phyloP scores from a whole-genome alignment of 371 early-diverging fungal species.

The Synchytrium microbalum region DNA sequence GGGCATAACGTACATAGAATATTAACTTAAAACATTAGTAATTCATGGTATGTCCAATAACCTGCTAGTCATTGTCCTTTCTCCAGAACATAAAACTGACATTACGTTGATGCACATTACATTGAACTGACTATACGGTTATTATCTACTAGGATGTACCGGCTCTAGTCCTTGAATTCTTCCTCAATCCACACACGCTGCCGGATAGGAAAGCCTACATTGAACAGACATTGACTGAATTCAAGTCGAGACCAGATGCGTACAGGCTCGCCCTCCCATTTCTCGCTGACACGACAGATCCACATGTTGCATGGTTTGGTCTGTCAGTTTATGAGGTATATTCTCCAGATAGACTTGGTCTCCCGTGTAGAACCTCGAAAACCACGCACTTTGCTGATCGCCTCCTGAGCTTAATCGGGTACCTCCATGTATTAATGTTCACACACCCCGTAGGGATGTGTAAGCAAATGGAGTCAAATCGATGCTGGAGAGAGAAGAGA shows the following conservation, averaged over 20 bases:
- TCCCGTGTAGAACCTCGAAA: background rate
- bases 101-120: too few species aligned
- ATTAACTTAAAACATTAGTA: too few species aligned
- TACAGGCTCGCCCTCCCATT: background rate
- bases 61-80: too few species aligned
- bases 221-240: conserved; percentile 3
- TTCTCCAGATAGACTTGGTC: background rate
- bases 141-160: background rate
- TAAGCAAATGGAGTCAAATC: background rate
- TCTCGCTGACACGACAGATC: background rate
- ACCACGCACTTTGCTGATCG: background rate
- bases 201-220: background rate
- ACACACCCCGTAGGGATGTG: background rate
- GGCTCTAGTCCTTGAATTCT: background rate
- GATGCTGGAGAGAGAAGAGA: background rate
- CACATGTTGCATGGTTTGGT: conserved; percentile 1
- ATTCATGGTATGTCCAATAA: too few species aligned
- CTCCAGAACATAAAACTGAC: too few species aligned
- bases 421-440: too few species aligned
- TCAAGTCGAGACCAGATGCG: background rate
- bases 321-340: conserved; percentile 4
- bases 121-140: too few species aligned
- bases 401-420: too few species aligned
- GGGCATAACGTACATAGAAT: too few species aligned
- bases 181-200: background rate